Evolutionary conservation across 2,329 filamentous ascomycete species (phyloP).

Genomic region (Huntiella decipiens): DNA sequence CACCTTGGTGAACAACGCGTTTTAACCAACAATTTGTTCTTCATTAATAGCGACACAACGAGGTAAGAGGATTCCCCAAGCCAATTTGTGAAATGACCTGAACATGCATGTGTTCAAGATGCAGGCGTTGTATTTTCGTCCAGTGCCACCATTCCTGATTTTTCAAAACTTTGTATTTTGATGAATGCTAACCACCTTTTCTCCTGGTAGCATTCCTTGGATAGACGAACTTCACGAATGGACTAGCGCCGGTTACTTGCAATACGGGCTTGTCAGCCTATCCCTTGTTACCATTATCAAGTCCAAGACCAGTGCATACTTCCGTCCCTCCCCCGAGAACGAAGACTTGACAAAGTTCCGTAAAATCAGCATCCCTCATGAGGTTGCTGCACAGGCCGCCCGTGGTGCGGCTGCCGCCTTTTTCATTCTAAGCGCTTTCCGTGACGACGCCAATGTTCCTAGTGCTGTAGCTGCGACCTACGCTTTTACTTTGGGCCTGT

Average conservation of each 20-base stretch:
- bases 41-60: neutral
- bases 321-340: neutral
- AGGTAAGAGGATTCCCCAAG: neutral
- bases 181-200: no score
- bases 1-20: conserved; percentile 3
- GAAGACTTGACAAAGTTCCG: conserved; percentile 8
- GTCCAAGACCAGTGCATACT: neutral
- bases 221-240: neutral
- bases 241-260: conserved; percentile 3
- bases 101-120: no score
- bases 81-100: neutral
- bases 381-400: conserved; percentile 23
- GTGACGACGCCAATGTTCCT: conserved; percentile 19
- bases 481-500: conserved; percentile 24
- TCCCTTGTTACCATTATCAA: conserved; percentile 2
- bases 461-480: conserved; percentile 22
- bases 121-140: no score
- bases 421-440: conserved; percentile 19
- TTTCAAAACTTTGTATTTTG: no score
- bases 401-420: conserved; percentile 23
- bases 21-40: neutral
- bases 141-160: no score
- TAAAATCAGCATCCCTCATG: conserved; percentile 16
- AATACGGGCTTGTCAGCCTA: conserved; percentile 3
- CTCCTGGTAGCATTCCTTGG: conserved; percentile 7